Evolutionary conservation across 2,329 filamentous ascomycete species (phyloP).

Genomic region (Sarocladiaceae sp.): DNA sequence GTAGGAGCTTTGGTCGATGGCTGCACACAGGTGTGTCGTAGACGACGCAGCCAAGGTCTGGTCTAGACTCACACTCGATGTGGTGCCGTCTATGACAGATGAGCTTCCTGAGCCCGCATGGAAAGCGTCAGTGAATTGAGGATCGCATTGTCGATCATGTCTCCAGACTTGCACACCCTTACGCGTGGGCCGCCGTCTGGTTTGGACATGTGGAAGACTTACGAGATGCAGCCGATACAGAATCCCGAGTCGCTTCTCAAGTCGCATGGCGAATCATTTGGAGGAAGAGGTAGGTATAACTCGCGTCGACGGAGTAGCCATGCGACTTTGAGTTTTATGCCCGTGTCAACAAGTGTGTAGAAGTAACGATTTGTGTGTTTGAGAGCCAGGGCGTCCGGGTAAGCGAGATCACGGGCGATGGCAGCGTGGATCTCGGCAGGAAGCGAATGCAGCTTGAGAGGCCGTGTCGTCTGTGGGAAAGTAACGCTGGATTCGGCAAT

Average conservation of each 20-base stretch:
- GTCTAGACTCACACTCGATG: conserved; percentile 52
- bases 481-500: neutral
- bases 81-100: conserved; percentile 47
- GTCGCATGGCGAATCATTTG: conserved; percentile 45
- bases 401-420: conserved; percentile 54
- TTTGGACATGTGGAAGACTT: conserved; percentile 22
- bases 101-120: conserved; percentile 45
- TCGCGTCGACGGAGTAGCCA: conserved; percentile 62
- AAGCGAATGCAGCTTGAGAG: conserved; percentile 37
- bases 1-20: conserved; percentile 38
- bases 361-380: conserved; percentile 62
- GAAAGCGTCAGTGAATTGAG: neutral
- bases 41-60: conserved; percentile 50
- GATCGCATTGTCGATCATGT: no score
- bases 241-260: conserved; percentile 54
- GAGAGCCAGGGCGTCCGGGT: conserved; percentile 64
- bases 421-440: conserved; percentile 63
- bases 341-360: conserved; percentile 58
- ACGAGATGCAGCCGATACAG: conserved; percentile 54
- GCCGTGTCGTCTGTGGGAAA: neutral
- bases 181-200: no score
- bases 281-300: conserved; percentile 60
- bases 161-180: no score
- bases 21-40: conserved; percentile 42
- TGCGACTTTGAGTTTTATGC: conserved; percentile 57